Base-by-base conservation (phyloP, 1,284 basidiomycete genomes). In the Malassezia slooffiae region DNA sequence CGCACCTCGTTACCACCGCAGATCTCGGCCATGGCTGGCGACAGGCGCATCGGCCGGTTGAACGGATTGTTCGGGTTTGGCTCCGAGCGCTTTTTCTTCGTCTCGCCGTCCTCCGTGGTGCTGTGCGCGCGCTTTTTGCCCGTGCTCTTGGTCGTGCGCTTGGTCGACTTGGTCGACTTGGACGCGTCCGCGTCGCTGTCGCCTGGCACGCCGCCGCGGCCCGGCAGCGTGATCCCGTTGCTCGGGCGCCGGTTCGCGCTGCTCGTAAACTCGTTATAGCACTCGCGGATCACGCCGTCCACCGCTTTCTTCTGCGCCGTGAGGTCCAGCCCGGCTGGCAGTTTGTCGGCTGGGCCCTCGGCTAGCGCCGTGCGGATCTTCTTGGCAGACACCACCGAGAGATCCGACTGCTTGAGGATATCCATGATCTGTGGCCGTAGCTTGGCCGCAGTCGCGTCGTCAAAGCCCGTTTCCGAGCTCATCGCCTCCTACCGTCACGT, bases 1-100 rank as follows among this genome's bases (percentile, higher is more conserved):
- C 60, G 26, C 42, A 58, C 59, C 43, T 62, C 60, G 29, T 54
- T 42, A 1, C 54, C 61, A n/a, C 62, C 64, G 31, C 64, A 69
- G 7, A 69, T 54, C 20, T 67, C 62, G 9, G 62, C 59, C 42
- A 69, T 51, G 31, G 47, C 48, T 15, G 55, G 40, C 4, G 55
- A 56, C 20, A 69, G 56, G 10, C 62, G 47, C 23, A 69, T 48
- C 7, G 67, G 65, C 24, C 57, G 36, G 37, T 67, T 69, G 48
- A 69, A 60, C 7, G 67, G 59, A 38, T 62, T 69, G 52, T 67
- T 67, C 13, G 63, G 59, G 47, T 63, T 70, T 13, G 54, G 41
- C 21, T 48, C 39, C 1, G 51, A 37, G 22, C 54, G 43, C 48
- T 64, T 66, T 47, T 60, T 64, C 52, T 63, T 66, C 17, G 55